Base-by-base conservation (phyloP, 768 basidiomycete species). In the Xanthoconium purpureum region DNA sequence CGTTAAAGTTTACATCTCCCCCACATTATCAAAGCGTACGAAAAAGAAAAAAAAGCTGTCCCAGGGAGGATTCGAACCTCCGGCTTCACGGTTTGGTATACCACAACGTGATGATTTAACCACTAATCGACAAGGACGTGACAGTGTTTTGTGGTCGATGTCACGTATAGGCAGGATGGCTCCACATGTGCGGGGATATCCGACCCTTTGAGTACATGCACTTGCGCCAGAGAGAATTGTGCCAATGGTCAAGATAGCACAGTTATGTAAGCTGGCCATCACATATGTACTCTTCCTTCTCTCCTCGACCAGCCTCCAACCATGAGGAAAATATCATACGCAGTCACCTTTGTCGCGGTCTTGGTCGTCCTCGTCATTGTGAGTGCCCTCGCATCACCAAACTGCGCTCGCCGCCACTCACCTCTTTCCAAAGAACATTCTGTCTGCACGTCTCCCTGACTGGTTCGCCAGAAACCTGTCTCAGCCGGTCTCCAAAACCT, bases 271-370 rank as follows among this genome's bases (percentile, higher is more conserved):
- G 40, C 59, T 3, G 49, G 39, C 13, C 15, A n/a, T 5, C 6
- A 37, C 20, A 18, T 20, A 11, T 11, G 32, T 47, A 47, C 24
- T 36, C 24, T n/a, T 24, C 35, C 42, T 11, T 28, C 36, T 7
- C 38, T 20, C 47, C 17, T 32, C 46, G n/a, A 29, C 36, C 48
- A 48, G 12, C 48, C 30, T 13, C 38, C 47, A 48, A 65, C 51
- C 30, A 87, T 89, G 87, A 77, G 87, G 59, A 88, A 87, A 64
- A 81, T 78, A 1, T 89, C 85, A 1, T 90, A 90, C 59, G 80
- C 79, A 29, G 59, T 87, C 50, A 81, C 87, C 0, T 85, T 88
- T 61, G 60, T 83, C 55, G 80, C 81, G 30, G 81, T 87, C 2
- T 64, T 77, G 4, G 53, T 80, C 14, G 76, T 78, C 6, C 70